Evolutionary conservation across 2,329 filamentous ascomycete species (phyloP).

Genomic region (Coccinonectria pachysandricola): DNA sequence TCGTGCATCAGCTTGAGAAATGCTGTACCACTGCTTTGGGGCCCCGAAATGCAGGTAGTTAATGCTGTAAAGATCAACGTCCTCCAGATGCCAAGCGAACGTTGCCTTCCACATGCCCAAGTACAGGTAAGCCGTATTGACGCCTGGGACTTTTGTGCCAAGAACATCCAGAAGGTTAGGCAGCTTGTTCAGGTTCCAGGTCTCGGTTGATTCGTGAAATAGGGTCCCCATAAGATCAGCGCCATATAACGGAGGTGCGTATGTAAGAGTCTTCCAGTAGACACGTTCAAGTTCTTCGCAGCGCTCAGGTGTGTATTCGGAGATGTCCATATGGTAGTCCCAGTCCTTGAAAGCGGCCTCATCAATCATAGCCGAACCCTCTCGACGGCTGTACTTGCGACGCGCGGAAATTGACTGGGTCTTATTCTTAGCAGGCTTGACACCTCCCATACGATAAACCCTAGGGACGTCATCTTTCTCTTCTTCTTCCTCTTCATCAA

Average conservation of each 20-base stretch:
- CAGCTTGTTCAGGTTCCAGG: conserved; percentile 92
- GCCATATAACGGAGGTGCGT: conserved; percentile 88
- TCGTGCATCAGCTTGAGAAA: conserved; percentile 87
- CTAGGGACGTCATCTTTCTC: conserved; percentile 29
- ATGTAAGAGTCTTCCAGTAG: conserved; percentile 97
- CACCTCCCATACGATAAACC: conserved; percentile 39
- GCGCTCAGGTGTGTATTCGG: conserved; percentile 81
- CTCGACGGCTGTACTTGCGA: conserved; percentile 74
- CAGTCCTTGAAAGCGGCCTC: conserved; percentile 86
- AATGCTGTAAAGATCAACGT: conserved; percentile 98
- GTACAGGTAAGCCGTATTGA: conserved; percentile 96
- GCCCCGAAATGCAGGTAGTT: conserved; percentile 99
- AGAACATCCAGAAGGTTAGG: conserved; percentile 89
- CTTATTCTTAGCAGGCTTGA: conserved; percentile 43
- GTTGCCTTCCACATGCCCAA: conserved; percentile 99
- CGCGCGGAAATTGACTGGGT: conserved; percentile 74
- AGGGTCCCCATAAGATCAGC: conserved; percentile 94
- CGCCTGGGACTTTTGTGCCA: conserved; percentile 89
- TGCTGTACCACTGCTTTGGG: conserved; percentile 99
- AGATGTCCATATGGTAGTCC: conserved; percentile 78
- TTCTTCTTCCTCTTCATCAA: conserved; percentile 35
- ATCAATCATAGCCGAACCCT: conserved; percentile 69
- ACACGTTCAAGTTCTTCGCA: conserved; percentile 89
- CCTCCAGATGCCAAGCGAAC: conserved; percentile 97
- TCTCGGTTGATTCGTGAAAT: conserved; percentile 74